Evolutionary conservation across 2,329 filamentous ascomycete species (phyloP), one percentile per base, ranked within the genome.

Genomic region (Boeremia lycopersici): DNA sequence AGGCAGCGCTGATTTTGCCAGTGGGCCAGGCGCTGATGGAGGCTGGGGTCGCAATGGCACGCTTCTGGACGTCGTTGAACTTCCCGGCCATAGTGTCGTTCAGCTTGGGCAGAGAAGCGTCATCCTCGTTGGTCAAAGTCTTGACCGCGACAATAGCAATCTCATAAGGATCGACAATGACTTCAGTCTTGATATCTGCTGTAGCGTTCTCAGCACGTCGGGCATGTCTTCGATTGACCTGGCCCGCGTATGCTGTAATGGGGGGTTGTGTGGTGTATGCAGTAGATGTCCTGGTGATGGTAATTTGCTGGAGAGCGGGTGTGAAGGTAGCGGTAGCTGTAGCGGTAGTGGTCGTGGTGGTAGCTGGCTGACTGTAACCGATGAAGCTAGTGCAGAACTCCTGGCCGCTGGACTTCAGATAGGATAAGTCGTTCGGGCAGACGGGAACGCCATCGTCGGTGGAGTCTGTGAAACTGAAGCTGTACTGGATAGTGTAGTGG

Each of bases 361-460:
- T 46, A 4, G 43, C 15, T 1, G 43, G 43, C 23, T 46, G 23
- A n/a, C 33, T 36, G 33, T 46, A 46, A 9, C 43, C 25, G 10
- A 46, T 46, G 23, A 46, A 46, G 43, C 43, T 46, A 13, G 33
- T 46, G 33, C 43, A 46, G n/a, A 46, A 46, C 19, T 46, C 43
- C 33, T 46, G 43, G 19, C 43, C 43, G 31, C 23, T 34, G 13
- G 43, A 35, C 15, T 46, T 46, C 2, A 46, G 31, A 12, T 46
- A 46, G 6, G 31, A 23, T 33, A 46, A 28, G n/a, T 46, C 43
- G 10, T 29, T 46, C 13, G 43, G 43, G 33, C 43, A 46, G 13
- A 46, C 43, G 13, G 43, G 43, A 4, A 36, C 31, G 29, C 43
- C 43, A 17, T 46, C 33, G 11, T 46, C 9, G 23, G 19, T 36